Percentiles rank a stretch among this genome's conserved stretches.
Evolutionary conservation across 305 asterid genomes (phyloP).

Genomic region (Petunia hybrid): DNA sequence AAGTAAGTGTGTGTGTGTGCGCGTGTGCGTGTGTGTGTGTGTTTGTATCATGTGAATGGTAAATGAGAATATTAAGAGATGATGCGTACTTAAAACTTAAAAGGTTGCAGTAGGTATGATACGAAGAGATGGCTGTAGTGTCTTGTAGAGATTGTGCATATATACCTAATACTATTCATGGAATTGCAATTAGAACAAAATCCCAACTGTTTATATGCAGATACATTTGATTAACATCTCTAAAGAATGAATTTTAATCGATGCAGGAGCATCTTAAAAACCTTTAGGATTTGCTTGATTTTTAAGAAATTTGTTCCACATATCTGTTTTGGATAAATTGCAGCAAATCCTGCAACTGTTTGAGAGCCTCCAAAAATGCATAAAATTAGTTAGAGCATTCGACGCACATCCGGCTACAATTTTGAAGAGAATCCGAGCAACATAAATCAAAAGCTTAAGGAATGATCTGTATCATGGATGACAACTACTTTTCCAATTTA

Average conservation of each 20-base stretch:
- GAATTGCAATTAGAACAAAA: not conserved
- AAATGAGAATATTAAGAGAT: not conserved
- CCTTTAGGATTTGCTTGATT: not conserved
- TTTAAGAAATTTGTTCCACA: too few species aligned
- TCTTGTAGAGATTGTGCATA: not conserved
- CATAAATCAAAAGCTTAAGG: too few species aligned
- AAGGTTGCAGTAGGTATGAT: not conserved
- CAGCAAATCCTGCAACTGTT: too few species aligned
- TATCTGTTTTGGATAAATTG: too few species aligned
- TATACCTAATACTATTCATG: not conserved
- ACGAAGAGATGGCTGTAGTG: not conserved
- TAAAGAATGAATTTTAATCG: not conserved
- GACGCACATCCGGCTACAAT: too few species aligned
- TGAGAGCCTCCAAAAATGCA: too few species aligned
- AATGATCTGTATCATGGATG: too few species aligned
- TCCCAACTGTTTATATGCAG: not conserved
- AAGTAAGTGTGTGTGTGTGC: not conserved
- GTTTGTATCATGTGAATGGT: not conserved
- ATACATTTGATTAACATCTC: not conserved
- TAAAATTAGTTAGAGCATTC: too few species aligned
- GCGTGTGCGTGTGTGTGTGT: not conserved
- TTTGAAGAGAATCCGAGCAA: too few species aligned
- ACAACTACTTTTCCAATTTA: too few species aligned
- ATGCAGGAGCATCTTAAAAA: not conserved
- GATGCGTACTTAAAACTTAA: too few species aligned